Conservation (phyloP, 2,329 filamentous ascomycete genomes). For the Cordyceps tenuipes region DNA sequence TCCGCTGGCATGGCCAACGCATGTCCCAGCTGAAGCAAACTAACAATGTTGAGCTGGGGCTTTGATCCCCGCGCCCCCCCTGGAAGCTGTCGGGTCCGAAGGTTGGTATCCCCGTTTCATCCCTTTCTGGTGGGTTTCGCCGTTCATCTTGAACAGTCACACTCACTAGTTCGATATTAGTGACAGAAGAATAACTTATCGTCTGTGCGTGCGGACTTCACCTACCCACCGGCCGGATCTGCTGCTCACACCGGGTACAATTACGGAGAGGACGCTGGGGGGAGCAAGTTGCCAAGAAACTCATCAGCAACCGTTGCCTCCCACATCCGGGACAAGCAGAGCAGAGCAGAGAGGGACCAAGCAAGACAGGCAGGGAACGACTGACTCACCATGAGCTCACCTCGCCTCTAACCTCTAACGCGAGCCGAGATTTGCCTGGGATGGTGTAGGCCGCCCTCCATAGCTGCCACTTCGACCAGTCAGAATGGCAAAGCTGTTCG, state of each 20-base stretch:
- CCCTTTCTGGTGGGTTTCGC: not conserved
- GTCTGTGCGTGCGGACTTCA: not conserved
- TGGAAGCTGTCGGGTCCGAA: constrained; percentile 3
- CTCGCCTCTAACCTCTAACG: no score
- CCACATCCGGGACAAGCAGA: no score
- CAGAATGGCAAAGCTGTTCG: not conserved
- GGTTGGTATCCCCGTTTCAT: not conserved
- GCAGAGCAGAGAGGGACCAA: no score
- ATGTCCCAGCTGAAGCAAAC: no score
- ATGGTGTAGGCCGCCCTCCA: not conserved
- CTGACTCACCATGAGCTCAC: not conserved
- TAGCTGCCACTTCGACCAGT: not conserved
- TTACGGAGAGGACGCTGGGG: no score
- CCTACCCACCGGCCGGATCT: not conserved
- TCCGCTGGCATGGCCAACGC: not conserved
- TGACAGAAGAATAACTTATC: no score
- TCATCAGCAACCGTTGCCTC: not conserved
- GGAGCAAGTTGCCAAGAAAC: not conserved
- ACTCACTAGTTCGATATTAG: no score
- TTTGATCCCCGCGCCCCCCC: not conserved
- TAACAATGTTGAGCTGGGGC: not conserved
- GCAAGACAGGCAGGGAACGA: no score
- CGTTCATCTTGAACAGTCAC: no score
- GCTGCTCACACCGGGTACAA: not conserved
- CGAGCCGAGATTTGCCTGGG: not conserved